Conservation (phyloP, 2,329 filamentous ascomycete species). For the Diplodia seriata region DNA sequence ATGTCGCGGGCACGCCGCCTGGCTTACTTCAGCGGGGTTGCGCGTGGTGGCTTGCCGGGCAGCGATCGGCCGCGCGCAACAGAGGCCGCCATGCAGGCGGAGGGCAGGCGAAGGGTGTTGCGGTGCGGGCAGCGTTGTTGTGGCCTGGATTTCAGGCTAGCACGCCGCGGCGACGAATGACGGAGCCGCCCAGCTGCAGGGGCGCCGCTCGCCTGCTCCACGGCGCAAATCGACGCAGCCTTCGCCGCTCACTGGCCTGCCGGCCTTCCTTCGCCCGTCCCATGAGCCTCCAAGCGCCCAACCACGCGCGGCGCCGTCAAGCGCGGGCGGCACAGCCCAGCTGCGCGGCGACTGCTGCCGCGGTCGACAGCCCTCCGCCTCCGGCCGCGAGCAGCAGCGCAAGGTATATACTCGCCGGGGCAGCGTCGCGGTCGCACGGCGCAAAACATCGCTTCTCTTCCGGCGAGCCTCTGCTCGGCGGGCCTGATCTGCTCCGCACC, state of each 20-base stretch:
- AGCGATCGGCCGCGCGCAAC: constrained; percentile 20
- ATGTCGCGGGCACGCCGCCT: constrained; percentile 9
- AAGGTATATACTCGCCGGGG: constrained; percentile 13
- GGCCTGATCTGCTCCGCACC: constrained; percentile 5
- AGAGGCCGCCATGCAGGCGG: not conserved
- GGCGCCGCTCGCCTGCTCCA: constrained; percentile 29
- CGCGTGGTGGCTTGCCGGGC: constrained; percentile 1
- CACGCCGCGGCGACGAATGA: constrained; percentile 20
- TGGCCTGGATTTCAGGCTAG: constrained; percentile 27
- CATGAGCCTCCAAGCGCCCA: constrained; percentile 29
- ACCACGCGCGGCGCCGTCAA: constrained; percentile 20
- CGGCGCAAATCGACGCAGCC: constrained; percentile 19
- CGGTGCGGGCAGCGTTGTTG: constrained; percentile 22
- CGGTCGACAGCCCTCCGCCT: no score
- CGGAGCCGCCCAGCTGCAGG: constrained; percentile 20
- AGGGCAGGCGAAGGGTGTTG: not conserved
- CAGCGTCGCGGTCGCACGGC: constrained; percentile 25
- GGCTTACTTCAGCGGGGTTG: constrained; percentile 24
- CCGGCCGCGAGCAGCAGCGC: constrained; percentile 7
- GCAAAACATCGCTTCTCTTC: constrained; percentile 6
- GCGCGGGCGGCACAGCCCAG: constrained; percentile 23
- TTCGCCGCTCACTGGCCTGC: constrained; percentile 26
- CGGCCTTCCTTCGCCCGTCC: constrained; percentile 25
- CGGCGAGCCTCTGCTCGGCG: not conserved
- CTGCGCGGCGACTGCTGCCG: constrained; percentile 8